Percentiles rank a stretch among this genome's conserved stretches.
These are phyloP conservation scores for Dendryphion nanum DNA, from an alignment of 2,329 filamentous ascomycete species.

Conservation along the genomic window DNA sequence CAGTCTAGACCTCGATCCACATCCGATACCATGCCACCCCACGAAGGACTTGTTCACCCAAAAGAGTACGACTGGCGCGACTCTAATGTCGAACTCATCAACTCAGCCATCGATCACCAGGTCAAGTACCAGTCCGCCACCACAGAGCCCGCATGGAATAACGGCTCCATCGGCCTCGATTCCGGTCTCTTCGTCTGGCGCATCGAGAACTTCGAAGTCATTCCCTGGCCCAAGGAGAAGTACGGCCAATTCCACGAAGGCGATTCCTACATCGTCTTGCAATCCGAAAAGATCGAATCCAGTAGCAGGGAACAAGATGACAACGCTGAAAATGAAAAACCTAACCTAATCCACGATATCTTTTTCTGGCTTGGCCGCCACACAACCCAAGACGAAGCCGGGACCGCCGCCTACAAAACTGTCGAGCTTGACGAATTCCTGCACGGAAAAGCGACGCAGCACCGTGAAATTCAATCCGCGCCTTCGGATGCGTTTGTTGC, in stretches of 20 bases:
- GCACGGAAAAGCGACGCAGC: constrained; percentile 60
- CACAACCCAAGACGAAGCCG: constrained; percentile 67
- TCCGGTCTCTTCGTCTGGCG: constrained; percentile 64
- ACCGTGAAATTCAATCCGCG: constrained; percentile 61
- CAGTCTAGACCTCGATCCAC: background rate
- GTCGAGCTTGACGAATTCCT: constrained; percentile 69
- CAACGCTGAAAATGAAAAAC: constrained; percentile 15
- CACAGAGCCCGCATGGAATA: constrained; percentile 67
- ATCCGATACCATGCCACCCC: constrained; percentile 54
- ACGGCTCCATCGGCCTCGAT: constrained; percentile 52
- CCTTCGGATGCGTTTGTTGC: constrained; percentile 60
- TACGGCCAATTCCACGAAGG: constrained; percentile 65
- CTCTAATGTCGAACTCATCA: constrained; percentile 66
- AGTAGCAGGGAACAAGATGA: constrained; percentile 41
- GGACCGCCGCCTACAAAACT: constrained; percentile 68
- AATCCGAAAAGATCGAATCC: constrained; percentile 56
- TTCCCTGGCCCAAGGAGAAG: constrained; percentile 58
- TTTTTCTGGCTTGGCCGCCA: constrained; percentile 69
- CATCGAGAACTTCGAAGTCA: constrained; percentile 65
- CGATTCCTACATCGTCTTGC: constrained; percentile 66
- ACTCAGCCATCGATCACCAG: constrained; percentile 63
- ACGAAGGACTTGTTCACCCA: constrained; percentile 60
- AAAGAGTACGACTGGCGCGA: constrained; percentile 67
- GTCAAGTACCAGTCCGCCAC: constrained; percentile 66
- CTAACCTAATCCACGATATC: constrained; percentile 54